Base-by-base conservation (phyloP, 768 basidiomycete species). In the Calvatia gigantea region DNA sequence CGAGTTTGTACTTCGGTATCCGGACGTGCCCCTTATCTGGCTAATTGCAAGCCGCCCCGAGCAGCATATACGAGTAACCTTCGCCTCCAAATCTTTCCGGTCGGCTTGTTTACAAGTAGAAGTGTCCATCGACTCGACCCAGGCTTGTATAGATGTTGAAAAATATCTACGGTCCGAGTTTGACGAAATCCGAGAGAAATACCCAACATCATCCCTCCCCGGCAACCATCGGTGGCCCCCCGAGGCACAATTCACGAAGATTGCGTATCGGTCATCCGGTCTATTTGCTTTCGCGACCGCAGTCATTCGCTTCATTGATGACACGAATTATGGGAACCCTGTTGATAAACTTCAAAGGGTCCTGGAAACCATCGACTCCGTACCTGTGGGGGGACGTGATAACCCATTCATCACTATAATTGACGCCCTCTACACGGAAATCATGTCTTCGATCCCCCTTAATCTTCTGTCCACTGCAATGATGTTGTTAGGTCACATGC, bases 31-130 rank as follows among this genome's bases (percentile, higher is more conserved):
- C 1, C 33, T 70, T 14, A 52, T 43, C 12, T 65, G 69, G 39
- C 17, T 70, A 5, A 61, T 70, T 32, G 51, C 63, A 2, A 67
- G 67, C 46, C 53, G 69, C 1, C 66, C 67, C 3, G 69, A 70
- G 33, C 43, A 57, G 2, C 45, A 63, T 19, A 62, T 70, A 9
- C 31, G 41, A 5, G 47, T 51, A 1, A 31, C 23, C 2, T 64
- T 67, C n/a, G 17, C 46, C 35, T 42, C 23, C 12, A 14, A 12
- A 12, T 11, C n/a, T 15, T 11, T 52, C 0, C 11, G 25, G 14
- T 7, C 28, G 7, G 39, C 31, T 9, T 58, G 51, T 2, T 14
- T 32, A 17, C 19, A 31, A 3, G 39, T 61, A 3, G 27, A 41
- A 21, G 52, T 58, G 1, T 43, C 51, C 21, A 50, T 51, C 15